Evolutionary conservation across 345 rosid genomes (phyloP).

Genomic region (Eucalyptus grandis): DNA sequence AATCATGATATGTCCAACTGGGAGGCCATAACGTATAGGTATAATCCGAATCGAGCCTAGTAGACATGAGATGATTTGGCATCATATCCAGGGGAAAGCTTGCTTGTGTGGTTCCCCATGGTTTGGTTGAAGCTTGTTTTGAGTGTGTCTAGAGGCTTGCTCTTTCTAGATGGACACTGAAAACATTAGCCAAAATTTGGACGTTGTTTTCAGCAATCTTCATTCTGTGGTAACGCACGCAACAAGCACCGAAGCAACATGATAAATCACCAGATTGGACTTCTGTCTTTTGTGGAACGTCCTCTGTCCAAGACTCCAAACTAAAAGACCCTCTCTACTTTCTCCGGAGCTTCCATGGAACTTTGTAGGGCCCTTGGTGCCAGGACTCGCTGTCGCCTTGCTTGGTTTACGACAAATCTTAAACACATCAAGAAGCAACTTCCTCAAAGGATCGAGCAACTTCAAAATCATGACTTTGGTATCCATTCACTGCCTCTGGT

Average conservation of each 20-base stretch:
- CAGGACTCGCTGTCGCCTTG: constrained; percentile 50
- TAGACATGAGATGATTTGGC: not conserved
- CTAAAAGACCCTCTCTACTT: not conserved
- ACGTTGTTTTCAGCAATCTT: not conserved
- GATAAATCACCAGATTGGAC: not conserved
- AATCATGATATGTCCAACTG: not conserved
- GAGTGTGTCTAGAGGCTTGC: not conserved
- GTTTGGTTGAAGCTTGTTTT: not conserved
- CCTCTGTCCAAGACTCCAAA: not conserved
- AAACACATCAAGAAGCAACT: constrained; percentile 40
- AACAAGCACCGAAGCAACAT: constrained; percentile 23
- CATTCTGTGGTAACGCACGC: constrained; percentile 48
- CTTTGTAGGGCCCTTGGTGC: constrained; percentile 54
- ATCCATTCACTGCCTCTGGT: constrained; percentile 25
- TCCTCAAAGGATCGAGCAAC: constrained; percentile 36
- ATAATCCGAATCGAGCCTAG: not conserved
- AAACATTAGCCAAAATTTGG: not conserved
- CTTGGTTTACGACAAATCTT: too few species aligned
- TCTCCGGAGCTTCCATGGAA: constrained; percentile 18
- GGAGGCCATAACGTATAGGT: not conserved
- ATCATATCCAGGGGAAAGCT: not conserved
- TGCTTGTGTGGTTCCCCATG: not conserved
- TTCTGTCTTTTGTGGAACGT: not conserved
- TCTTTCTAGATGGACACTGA: not conserved
- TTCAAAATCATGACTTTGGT: constrained; percentile 42